Evolutionary conservation across 805 yeast species (phyloP).

Genomic region (Metschnikowia sp.): DNA sequence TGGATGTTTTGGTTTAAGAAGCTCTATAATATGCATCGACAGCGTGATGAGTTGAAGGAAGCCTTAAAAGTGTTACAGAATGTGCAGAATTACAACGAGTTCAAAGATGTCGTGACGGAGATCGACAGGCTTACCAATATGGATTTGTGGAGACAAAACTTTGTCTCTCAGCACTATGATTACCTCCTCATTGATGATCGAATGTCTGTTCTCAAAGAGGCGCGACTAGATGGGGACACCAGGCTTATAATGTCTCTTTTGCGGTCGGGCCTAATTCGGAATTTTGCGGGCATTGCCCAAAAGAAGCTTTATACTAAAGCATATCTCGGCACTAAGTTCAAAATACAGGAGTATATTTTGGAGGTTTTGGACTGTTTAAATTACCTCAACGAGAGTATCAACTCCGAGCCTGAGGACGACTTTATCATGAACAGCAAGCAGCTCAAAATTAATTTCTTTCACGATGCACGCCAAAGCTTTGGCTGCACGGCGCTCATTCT

Average conservation of each 20-base stretch:
- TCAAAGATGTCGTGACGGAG: constrained; percentile 54
- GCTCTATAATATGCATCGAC: constrained; percentile 30
- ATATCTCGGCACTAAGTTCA: constrained; percentile 80
- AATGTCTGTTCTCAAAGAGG: constrained; percentile 55
- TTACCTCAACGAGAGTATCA: constrained; percentile 48
- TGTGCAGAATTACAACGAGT: constrained; percentile 63
- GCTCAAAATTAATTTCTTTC: constrained; percentile 70
- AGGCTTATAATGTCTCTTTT: constrained; percentile 60
- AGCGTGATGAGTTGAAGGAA: constrained; percentile 45
- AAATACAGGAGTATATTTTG: constrained; percentile 81
- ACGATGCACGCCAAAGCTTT: constrained; percentile 79
- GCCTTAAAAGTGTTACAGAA: constrained; percentile 47
- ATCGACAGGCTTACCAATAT: constrained; percentile 47
- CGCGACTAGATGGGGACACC: constrained; percentile 58
- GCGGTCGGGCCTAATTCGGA: constrained; percentile 80
- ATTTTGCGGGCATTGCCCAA: constrained; percentile 87
- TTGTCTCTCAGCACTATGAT: constrained; percentile 77
- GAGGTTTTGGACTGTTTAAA: constrained; percentile 71
- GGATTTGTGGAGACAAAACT: constrained; percentile 74
- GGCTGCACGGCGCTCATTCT: constrained; percentile 88
- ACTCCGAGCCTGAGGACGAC: constrained; percentile 25
- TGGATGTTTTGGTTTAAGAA: constrained; percentile 45
- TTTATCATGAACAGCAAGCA: constrained; percentile 49
- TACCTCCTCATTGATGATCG: constrained; percentile 78
- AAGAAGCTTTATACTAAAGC: constrained; percentile 75